phyloP scores from a whole-genome alignment of 2,329 filamentous ascomycete species.

The Diaporthe citrichinensis region DNA sequence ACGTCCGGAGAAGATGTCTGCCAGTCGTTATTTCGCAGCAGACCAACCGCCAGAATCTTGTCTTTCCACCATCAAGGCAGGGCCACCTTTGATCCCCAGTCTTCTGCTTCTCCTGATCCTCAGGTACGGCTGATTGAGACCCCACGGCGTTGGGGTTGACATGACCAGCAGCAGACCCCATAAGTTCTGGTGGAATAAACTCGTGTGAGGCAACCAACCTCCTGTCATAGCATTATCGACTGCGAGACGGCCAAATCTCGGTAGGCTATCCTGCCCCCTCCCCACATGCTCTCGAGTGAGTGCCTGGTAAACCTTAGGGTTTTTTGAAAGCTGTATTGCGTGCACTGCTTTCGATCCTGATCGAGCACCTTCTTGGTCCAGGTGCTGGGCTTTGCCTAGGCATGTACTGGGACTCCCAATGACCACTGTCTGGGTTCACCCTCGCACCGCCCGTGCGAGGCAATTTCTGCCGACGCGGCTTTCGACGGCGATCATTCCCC shows the following conservation, averaged over 20 bases:
- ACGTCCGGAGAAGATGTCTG: constrained; percentile 1
- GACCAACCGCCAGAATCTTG: not conserved
- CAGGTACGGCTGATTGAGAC: not conserved
- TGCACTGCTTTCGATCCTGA: not conserved
- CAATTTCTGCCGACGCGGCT: constrained; percentile 27
- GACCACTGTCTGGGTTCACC: constrained; percentile 8
- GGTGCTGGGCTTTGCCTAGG: not conserved
- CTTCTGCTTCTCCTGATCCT: not conserved
- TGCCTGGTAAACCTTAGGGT: not conserved
- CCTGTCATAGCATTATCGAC: not conserved
- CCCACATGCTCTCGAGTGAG: constrained; percentile 4
- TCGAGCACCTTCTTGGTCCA: not conserved
- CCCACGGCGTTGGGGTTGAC: not conserved
- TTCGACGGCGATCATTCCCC: constrained; percentile 19
- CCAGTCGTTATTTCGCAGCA: constrained; percentile 8
- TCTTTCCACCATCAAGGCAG: not conserved
- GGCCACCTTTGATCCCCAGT: not conserved
- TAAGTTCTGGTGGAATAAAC: not conserved
- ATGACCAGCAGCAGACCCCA: not conserved
- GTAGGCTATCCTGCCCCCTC: not conserved
- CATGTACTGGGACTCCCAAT: not conserved
- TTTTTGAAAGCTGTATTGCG: not conserved
- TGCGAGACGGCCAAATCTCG: not conserved
- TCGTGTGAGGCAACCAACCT: not conserved
- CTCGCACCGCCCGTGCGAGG: not conserved